These are phyloP conservation scores for Populus euphratica DNA, from an alignment of 345 rosid genomes.

Conservation along the genomic window DNA sequence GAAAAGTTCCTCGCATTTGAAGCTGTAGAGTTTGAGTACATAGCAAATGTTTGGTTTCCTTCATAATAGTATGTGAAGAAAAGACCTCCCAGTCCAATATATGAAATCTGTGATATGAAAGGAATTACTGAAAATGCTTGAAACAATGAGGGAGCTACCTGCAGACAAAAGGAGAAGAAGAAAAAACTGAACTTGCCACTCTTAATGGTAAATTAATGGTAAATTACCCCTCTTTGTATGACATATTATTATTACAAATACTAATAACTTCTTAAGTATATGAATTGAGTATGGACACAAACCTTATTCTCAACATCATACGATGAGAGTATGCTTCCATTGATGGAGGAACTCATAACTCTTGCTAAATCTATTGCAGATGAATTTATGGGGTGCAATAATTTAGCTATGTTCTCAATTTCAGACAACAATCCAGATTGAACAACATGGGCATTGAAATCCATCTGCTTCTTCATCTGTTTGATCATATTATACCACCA, in stretches of 20 bases:
- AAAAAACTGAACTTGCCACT: not conserved
- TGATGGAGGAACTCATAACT: constrained; percentile 21
- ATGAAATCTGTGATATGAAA: constrained; percentile 36
- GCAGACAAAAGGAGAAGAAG: not conserved
- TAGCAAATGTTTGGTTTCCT: constrained; percentile 23
- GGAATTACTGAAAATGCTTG: constrained; percentile 38
- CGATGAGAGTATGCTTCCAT: constrained; percentile 20
- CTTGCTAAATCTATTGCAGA: constrained; percentile 30
- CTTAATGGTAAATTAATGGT: not conserved
- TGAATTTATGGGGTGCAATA: constrained; percentile 22
- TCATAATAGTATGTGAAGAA: constrained; percentile 34
- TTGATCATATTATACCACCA: constrained; percentile 25
- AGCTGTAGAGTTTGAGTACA: constrained; percentile 32
- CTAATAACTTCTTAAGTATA: not conserved
- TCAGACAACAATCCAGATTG: constrained; percentile 25
- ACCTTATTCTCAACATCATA: constrained; percentile 29
- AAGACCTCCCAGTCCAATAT: constrained; percentile 38
- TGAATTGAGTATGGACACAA: not conserved
- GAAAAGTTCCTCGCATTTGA: not conserved
- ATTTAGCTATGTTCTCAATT: constrained; percentile 17
- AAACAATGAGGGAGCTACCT: constrained; percentile 47
- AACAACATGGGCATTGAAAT: not conserved
- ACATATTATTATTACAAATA: not conserved
- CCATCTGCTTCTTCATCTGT: constrained; percentile 13
- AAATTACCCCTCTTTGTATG: not conserved